Percentiles rank a stretch among this genome's conserved stretches.
Conservation (phyloP, 2,329 filamentous ascomycete species). For the Chaetothyriales sp. region DNA sequence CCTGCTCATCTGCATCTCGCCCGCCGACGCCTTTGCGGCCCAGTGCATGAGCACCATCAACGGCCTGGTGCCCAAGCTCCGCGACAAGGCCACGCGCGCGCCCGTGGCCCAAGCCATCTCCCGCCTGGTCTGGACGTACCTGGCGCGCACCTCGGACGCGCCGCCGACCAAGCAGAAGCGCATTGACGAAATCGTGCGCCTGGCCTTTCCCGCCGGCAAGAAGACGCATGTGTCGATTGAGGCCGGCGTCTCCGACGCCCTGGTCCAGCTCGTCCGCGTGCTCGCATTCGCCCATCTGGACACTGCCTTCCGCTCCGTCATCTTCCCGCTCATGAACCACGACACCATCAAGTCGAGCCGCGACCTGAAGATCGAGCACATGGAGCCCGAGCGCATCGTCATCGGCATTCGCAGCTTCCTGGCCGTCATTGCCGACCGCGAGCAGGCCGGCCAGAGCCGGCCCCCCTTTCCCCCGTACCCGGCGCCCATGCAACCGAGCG, state of each 20-base stretch:
- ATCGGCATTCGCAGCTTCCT: conserved; percentile 91
- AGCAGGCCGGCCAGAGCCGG: conserved; percentile 61
- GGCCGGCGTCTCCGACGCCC: conserved; percentile 66
- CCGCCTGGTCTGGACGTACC: conserved; percentile 82
- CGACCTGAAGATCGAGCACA: conserved; percentile 74
- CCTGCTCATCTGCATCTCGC: conserved; percentile 75
- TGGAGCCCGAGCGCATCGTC: conserved; percentile 95
- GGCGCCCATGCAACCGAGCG: conserved; percentile 22
- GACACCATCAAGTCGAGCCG: conserved; percentile 68
- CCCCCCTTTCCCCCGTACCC: conserved; percentile 69
- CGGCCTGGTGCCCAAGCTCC: conserved; percentile 65
- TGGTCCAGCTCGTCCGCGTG: conserved; percentile 87
- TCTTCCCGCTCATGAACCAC: conserved; percentile 91
- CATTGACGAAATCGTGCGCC: conserved; percentile 74
- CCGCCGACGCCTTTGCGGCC: conserved; percentile 64
- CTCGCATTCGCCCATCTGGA: conserved; percentile 91
- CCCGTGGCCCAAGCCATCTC: conserved; percentile 81
- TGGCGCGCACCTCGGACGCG: conserved; percentile 70
- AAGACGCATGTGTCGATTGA: conserved; percentile 73
- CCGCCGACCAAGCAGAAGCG: conserved; percentile 57
- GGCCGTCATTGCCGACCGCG: conserved; percentile 81
- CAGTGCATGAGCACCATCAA: conserved; percentile 79
- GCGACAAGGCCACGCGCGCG: conserved; percentile 65
- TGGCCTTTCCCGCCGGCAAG: conserved; percentile 69
- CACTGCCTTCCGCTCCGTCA: conserved; percentile 77